phyloP scores from a whole-genome alignment of 495 filamentous ascomycete genomes.

The Geoglossum glabrum region DNA sequence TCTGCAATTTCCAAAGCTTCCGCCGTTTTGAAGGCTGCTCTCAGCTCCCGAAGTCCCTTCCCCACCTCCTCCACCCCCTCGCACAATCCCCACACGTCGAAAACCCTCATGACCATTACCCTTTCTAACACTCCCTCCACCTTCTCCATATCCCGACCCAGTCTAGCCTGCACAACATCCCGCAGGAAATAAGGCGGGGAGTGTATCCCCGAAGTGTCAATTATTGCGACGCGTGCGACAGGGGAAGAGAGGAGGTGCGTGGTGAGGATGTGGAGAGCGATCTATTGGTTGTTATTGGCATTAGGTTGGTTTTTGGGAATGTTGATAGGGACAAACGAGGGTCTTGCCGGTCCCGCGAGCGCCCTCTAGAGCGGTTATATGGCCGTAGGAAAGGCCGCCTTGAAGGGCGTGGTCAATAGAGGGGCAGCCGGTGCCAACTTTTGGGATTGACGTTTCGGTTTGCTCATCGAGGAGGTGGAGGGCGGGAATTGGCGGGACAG shows the following conservation, averaged over 20 bases:
- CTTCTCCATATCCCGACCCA: neutral
- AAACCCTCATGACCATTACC: slow-evolving; percentile 13
- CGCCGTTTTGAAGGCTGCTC: no score
- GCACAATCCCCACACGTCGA: slow-evolving; percentile 14
- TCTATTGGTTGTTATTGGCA: neutral
- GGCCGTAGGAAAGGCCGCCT: slow-evolving; percentile 16
- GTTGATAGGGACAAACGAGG: neutral
- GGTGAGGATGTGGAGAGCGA: slow-evolving; percentile 14
- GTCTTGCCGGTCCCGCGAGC: neutral
- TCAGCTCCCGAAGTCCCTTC: neutral
- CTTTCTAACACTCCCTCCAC: slow-evolving; percentile 11
- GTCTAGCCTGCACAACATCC: neutral
- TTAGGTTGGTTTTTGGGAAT: neutral
- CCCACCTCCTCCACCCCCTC: slow-evolving; percentile 14
- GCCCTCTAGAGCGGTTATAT: slow-evolving; percentile 13
- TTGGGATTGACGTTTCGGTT: neutral
- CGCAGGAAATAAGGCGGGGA: slow-evolving; percentile 2
- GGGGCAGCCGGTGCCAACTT: neutral
- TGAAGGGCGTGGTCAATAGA: slow-evolving; percentile 12
- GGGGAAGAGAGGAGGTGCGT: slow-evolving; percentile 12
- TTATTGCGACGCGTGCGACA: slow-evolving; percentile 9
- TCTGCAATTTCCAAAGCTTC: neutral
- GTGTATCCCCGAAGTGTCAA: slow-evolving; percentile 13
- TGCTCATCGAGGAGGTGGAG: neutral
- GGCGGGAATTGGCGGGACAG: neutral